These are phyloP conservation scores for Immersiella caudata DNA, from an alignment of 495 filamentous ascomycete genomes.

Conservation along the genomic window DNA sequence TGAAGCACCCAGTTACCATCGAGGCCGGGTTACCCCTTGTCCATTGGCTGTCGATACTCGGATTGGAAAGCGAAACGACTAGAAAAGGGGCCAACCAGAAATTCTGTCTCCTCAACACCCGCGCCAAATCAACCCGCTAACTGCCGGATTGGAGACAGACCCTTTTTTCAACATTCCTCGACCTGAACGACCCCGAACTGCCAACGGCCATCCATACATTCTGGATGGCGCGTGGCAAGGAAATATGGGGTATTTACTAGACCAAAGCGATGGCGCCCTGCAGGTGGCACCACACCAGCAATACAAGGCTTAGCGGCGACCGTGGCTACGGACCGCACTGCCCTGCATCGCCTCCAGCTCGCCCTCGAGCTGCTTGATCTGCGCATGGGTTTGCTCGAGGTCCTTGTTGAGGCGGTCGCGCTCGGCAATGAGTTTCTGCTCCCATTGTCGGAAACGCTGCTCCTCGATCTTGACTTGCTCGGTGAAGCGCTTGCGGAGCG, in stretches of 20 bases:
- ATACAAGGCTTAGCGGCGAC: slow-evolving; percentile 73
- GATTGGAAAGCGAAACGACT: slow-evolving; percentile 10
- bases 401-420: slow-evolving; percentile 99
- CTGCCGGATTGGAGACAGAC: slow-evolving; percentile 11
- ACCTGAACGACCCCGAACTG: not conserved
- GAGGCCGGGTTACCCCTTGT: slow-evolving; percentile 6
- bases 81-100: slow-evolving; percentile 18
- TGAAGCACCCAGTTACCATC: slow-evolving; percentile 12
- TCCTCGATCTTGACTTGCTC: slow-evolving; percentile 99
- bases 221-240: not conserved
- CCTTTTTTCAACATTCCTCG: slow-evolving; percentile 1
- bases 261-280: not conserved
- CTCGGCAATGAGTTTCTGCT: slow-evolving; percentile 98
- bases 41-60: slow-evolving; percentile 21
- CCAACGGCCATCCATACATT: not conserved
- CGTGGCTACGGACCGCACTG: slow-evolving; percentile 87
- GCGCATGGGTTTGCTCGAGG: slow-evolving; percentile 93
- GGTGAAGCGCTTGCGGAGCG: slow-evolving; percentile 95
- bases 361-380: slow-evolving; percentile 92
- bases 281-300: no score
- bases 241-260: not conserved
- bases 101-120: slow-evolving; percentile 2
- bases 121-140: slow-evolving; percentile 17
- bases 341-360: slow-evolving; percentile 95
- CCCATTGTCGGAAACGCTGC: slow-evolving; percentile 97